These are phyloP conservation scores for Beauveria rudraprayagi DNA, from an alignment of 2,329 filamentous ascomycete species.

Conservation along the genomic window DNA sequence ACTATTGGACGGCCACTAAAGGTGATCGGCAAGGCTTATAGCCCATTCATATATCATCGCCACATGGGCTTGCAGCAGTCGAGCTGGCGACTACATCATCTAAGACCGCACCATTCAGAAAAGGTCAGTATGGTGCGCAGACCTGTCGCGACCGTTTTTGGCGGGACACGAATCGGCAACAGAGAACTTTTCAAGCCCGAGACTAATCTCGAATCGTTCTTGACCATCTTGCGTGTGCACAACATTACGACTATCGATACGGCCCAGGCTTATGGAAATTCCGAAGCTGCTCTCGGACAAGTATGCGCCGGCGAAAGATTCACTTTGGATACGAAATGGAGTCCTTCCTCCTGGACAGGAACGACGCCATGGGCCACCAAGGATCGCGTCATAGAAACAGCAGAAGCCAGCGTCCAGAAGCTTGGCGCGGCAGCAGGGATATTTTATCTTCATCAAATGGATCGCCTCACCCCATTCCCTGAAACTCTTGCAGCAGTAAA, in stretches of 20 bases:
- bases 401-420: conserved; percentile 12
- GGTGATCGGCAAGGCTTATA: neutral
- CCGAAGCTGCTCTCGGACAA: conserved; percentile 11
- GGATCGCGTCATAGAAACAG: conserved; percentile 10
- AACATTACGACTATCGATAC: conserved; percentile 13
- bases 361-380: conserved; percentile 11
- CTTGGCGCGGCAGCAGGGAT: conserved; percentile 10
- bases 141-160: conserved; percentile 12
- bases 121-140: neutral
- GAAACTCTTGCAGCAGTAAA: conserved; percentile 14
- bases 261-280: conserved; percentile 14
- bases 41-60: neutral
- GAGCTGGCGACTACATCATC: no score
- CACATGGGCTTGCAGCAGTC: neutral
- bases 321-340: conserved; percentile 15
- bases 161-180: conserved; percentile 14
- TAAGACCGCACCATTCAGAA: neutral
- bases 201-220: conserved; percentile 3
- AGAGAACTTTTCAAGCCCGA: conserved; percentile 12
- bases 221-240: conserved; percentile 9
- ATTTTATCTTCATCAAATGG: conserved; percentile 14
- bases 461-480: conserved; percentile 11
- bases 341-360: conserved; percentile 12
- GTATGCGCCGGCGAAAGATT: conserved; percentile 13
- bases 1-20: neutral